These are phyloP conservation scores for Candida glaebosa DNA, from an alignment of 805 yeast species.

Conservation along the genomic window DNA sequence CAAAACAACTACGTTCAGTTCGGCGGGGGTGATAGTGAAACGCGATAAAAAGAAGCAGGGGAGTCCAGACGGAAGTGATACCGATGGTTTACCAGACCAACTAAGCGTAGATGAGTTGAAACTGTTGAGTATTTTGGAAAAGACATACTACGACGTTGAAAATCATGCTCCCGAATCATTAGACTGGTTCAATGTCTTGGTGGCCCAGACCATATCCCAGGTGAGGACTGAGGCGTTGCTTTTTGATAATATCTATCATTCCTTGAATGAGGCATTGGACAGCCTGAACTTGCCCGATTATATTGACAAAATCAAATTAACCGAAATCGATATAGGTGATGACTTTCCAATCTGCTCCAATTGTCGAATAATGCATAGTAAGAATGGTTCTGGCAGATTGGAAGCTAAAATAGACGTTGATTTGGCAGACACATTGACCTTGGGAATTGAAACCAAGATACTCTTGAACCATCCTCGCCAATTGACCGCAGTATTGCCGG, in stretches of 20 bases:
- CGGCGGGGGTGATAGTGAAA: constrained; percentile 30
- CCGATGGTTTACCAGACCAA: constrained; percentile 6
- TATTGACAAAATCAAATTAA: constrained; percentile 70
- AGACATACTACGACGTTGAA: constrained; percentile 87
- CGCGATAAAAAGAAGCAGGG: constrained; percentile 24
- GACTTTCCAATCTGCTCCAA: constrained; percentile 95
- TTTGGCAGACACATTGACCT: constrained; percentile 77
- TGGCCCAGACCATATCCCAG: constrained; percentile 88
- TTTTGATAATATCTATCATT: constrained; percentile 80
- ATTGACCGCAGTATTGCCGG: constrained; percentile 81
- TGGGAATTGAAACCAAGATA: constrained; percentile 79
- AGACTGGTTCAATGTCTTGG: constrained; percentile 94
- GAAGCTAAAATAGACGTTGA: constrained; percentile 93
- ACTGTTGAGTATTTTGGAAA: constrained; percentile 63
- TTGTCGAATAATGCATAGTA: constrained; percentile 71
- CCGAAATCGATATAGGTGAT: constrained; percentile 89
- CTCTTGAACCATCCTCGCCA: constrained; percentile 81
- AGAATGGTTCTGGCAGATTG: constrained; percentile 48
- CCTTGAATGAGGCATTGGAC: constrained; percentile 64
- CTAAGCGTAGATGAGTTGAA: constrained; percentile 14
- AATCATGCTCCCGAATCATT: constrained; percentile 85
- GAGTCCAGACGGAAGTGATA: constrained; percentile 10
- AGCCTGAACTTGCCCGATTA: constrained; percentile 72
- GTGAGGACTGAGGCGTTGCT: constrained; percentile 83
- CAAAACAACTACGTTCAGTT: constrained; percentile 21